Evolutionary conservation across 495 filamentous ascomycete species (phyloP), one percentile per base, ranked within the genome.

Genomic region (Talaromyces wortmannii): DNA sequence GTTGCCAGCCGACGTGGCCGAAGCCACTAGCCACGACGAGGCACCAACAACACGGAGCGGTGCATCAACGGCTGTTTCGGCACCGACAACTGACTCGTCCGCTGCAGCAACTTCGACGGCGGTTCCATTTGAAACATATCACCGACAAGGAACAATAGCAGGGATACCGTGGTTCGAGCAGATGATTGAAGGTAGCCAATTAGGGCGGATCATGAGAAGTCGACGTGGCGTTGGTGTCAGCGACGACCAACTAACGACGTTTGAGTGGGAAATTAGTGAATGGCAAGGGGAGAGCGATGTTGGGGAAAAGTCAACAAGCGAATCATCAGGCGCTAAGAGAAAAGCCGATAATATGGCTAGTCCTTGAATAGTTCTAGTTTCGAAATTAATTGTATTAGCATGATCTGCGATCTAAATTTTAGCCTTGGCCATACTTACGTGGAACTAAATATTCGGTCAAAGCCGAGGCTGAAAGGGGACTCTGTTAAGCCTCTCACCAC

Each of bases 231-330:
- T 75, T 46, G 70, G 72, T 18, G 62, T 69, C 32, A 82, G 76
- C 52, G 72, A 67, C 50, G 81, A 87, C 63, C 82, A 84, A 8
- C 74, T 69, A 12, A 79, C 79, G 12, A 80, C 71, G 30, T 77
- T 94, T 40, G 87, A 92, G 62, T 95, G 90, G 87, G 90, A 95
- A 68, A 74, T 96, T 56, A 79, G 83, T 44, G 91, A 96, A 67
- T 91, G 82, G 79, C 80, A 78, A 52, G 83, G 78, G 48, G 82
- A 77, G 42, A 75, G 71, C n/a, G 70, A 60, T 43, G 68, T 15
- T 10, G 47, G 42, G 8, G 32, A 10, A 6, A 36, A 53, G 36
- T 16, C 52, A 42, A 46, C 36, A 30, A 53, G 13, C 13, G 36
- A 31, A 16, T 29, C 45, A 18, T 17, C 13, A 44, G 17, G 17